Conservation (phyloP, 805 yeast species). For the Candida chauliodis region DNA sequence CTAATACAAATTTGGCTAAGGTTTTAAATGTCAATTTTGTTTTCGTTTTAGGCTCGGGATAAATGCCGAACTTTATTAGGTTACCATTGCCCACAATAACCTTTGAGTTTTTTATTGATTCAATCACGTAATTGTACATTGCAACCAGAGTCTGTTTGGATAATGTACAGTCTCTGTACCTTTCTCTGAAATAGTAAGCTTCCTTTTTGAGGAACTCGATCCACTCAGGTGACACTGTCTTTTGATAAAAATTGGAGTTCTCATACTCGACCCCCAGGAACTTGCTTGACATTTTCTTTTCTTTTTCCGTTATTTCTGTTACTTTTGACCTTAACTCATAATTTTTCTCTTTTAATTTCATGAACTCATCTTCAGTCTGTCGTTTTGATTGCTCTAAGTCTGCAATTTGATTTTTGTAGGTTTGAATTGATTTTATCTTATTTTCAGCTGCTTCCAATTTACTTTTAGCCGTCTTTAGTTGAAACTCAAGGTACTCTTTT, state of each 20-base stretch:
- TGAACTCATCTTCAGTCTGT: slow-evolving; percentile 3
- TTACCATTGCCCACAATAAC: slow-evolving; percentile 25
- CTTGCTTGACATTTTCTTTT: slow-evolving; percentile 6
- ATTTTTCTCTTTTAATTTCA: slow-evolving; percentile 15
- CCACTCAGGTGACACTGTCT: neutral
- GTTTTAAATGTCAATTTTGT: slow-evolving; percentile 25
- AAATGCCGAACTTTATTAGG: slow-evolving; percentile 29
- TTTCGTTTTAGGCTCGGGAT: slow-evolving; percentile 24
- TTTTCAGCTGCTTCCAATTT: neutral
- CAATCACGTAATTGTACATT: slow-evolving; percentile 31
- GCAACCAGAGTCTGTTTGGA: slow-evolving; percentile 30
- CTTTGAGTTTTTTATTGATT: slow-evolving; percentile 26
- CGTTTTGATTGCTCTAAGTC: neutral
- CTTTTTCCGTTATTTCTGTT: slow-evolving; percentile 13
- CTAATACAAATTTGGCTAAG: slow-evolving; percentile 37
- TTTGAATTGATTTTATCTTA: too few species aligned
- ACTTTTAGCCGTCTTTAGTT: neutral
- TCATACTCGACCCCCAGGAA: slow-evolving; percentile 2
- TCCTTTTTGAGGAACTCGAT: slow-evolving; percentile 33
- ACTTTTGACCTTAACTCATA: slow-evolving; percentile 19
- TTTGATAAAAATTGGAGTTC: neutral
- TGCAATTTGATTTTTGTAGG: slow-evolving; percentile 1
- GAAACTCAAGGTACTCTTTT: slow-evolving; percentile 3
- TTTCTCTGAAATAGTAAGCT: slow-evolving; percentile 44
- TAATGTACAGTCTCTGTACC: slow-evolving; percentile 41